These are phyloP conservation scores for Eucalyptus shirleyi DNA, from an alignment of 345 rosid species.

Conservation along the genomic window DNA sequence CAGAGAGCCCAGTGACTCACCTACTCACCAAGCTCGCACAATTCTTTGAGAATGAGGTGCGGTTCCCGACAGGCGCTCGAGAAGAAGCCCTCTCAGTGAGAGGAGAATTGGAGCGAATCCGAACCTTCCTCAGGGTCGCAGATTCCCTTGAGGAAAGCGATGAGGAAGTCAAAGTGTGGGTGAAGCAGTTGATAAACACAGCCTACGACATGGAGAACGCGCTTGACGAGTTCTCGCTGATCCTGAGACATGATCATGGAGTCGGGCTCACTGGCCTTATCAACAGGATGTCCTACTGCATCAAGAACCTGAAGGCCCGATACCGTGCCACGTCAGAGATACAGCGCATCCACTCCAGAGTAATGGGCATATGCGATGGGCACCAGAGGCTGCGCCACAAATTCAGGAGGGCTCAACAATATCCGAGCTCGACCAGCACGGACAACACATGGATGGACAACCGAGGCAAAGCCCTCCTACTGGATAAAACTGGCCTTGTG, in stretches of 20 bases:
- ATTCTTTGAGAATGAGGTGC: neutral
- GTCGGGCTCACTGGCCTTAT: neutral
- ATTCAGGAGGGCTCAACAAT: neutral
- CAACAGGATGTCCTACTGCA: neutral
- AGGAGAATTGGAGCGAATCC: constrained; percentile 7
- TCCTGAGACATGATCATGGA: neutral
- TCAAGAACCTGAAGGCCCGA: constrained; percentile 8
- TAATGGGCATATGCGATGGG: neutral
- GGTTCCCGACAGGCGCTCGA: too few relatives aligned
- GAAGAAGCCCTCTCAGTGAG: neutral
- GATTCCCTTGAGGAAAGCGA: constrained; percentile 7
- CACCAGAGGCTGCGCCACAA: constrained; percentile 1
- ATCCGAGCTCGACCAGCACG: neutral
- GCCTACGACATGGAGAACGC: constrained; percentile 17
- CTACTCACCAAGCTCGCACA: neutral
- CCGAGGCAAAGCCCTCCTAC: constrained; percentile 12
- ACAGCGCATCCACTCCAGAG: neutral
- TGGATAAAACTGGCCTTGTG: constrained; percentile 10
- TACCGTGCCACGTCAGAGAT: constrained; percentile 3
- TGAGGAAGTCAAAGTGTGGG: constrained; percentile 4
- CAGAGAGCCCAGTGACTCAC: neutral
- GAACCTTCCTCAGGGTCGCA: constrained; percentile 6
- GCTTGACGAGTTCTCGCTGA: constrained; percentile 13
- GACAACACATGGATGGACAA: neutral
- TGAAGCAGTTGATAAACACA: constrained; percentile 9